Evolutionary conservation across 1,139 yeast species (phyloP), one percentile per base, ranked within the genome.

Genomic region (Diutina mesorugosa): DNA sequence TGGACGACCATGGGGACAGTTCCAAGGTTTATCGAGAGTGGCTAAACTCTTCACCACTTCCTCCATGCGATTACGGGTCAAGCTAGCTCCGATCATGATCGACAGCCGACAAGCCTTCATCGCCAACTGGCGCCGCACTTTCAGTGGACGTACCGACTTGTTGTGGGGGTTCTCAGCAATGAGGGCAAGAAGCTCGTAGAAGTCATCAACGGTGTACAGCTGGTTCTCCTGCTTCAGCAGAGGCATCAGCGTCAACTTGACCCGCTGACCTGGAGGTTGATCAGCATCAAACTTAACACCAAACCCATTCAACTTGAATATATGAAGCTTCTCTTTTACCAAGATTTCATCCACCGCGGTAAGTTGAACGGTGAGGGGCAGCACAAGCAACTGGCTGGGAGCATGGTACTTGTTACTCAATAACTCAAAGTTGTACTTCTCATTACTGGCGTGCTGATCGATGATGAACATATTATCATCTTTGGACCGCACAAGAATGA

Each of bases 401-500:
- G 53, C 29, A 14, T 18, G 45, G 28, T 32, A 50, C 18, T 32
- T n/a, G 8, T 32, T 50, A 16, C 14, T n/a, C 4, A 50, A 16
- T 5, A 14, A 29, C 32, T 50, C 53, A 32, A 50, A 93, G 67
- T 93, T 93, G 70, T 65, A 89, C 64, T 90, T 93, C 66, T 93
- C 99, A 69, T 93, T 99, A 61, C 96, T 88, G 0, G 99, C 99
- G 71, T 93, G 99, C 69, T 93, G 99, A 67, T 93, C 99, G 55
- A 93, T 79, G 52, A 93, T 91, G 64, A 93, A 90, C 51, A 93
- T 66, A 65, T 89, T 90, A 6, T 64, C 62, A 16, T 63, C 62
- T 38, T 69, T 62, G 1, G 82, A 79, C 0, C 88, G 95, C 41
- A 93, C 69, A 6, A 50, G 45, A 18, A 93, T 89, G 65, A 93